A percentile compares a stretch with the other conserved stretches of the same genome.
phyloP scores from a whole-genome alignment of 441 rosid species.

The Populus hybrid region DNA sequence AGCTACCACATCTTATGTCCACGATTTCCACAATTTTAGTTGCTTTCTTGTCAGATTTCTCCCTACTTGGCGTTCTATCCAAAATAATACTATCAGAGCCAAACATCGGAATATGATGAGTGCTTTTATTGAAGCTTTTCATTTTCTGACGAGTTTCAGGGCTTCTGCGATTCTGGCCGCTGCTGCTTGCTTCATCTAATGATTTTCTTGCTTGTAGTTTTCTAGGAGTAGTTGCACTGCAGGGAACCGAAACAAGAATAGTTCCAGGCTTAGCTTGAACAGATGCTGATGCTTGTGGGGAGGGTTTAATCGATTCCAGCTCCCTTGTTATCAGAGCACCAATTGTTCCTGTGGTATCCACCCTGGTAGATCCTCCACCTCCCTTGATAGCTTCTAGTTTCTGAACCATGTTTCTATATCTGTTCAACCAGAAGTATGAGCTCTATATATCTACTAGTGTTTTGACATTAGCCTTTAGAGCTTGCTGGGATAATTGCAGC shows the following conservation, averaged over 20 bases:
- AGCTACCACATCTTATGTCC: slow-evolving; percentile 76
- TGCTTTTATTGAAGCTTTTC: slow-evolving; percentile 44
- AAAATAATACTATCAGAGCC: slow-evolving; percentile 42
- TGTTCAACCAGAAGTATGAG: background rate
- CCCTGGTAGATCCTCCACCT: slow-evolving; percentile 75
- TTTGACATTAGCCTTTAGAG: slow-evolving; percentile 9
- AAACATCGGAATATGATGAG: slow-evolving; percentile 61
- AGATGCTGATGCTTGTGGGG: slow-evolving; percentile 38
- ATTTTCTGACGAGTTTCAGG: slow-evolving; percentile 36
- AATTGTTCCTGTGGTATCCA: slow-evolving; percentile 84
- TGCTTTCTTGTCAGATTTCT: slow-evolving; percentile 51
- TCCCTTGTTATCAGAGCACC: slow-evolving; percentile 76
- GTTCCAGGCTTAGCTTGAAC: slow-evolving; percentile 32
- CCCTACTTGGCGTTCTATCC: slow-evolving; percentile 58
- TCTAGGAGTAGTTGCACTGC: slow-evolving; percentile 49
- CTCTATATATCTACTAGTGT: background rate
- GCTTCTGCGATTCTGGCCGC: slow-evolving; percentile 26
- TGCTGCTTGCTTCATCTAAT: slow-evolving; percentile 73
- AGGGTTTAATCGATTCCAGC: slow-evolving; percentile 53
- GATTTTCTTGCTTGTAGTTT: slow-evolving; percentile 54
- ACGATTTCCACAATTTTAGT: slow-evolving; percentile 71
- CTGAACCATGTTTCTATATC: slow-evolving; percentile 52
- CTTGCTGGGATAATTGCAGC: background rate
- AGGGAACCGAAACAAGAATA: slow-evolving; percentile 45
- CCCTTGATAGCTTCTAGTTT: slow-evolving; percentile 68